Evolutionary conservation across 345 rosid genomes (phyloP), one percentile per base, ranked within the genome.

Genomic region (Acer yangbiense): DNA sequence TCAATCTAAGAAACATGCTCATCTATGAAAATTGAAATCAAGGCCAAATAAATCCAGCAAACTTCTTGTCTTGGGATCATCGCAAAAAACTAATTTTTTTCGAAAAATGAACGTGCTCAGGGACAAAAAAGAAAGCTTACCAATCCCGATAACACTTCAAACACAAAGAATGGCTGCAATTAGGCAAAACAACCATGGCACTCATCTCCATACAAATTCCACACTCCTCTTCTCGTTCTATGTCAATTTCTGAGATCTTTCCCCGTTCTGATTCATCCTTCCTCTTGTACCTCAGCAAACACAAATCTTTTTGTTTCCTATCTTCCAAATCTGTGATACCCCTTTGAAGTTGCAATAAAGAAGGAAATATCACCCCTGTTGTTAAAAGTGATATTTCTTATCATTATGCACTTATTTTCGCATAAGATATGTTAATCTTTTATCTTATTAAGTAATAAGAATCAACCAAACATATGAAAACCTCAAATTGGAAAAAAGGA

Each of bases 201-300:
- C 77, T 90, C 74, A 81, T 74, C 90, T 89, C 98, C 88, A 93
- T 71, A 81, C 98, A 93, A 82, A 93, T 93, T 48, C 91, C 94
- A 55, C 98, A 93, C 80, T 93, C 98, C 57, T 88, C 89, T 81
- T 93, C 97, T 76, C 90, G 77, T 74, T 93, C 95, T 0, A 71
- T 21, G 77, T 93, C 95, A 62, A 78, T 75, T 77, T 79, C 88
- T 2, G 90, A 88, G 75, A 87, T 76, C 73, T 88, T 88, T 50
- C 87, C 80, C 50, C 76, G 80, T 35, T 74, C 81, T 6, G 43
- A 41, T 18, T 87, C 95, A 62, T 90, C 90, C 43, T 84, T 90
- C 77, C 73, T 93, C 60, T 84, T 84, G 80, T 87, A 93, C 68
- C 86, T 82, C 72, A 66, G 68, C 21, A 52, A 77, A 72, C 93